Base-by-base conservation (phyloP, 805 yeast genomes). In the Candida nonsorbophila region DNA sequence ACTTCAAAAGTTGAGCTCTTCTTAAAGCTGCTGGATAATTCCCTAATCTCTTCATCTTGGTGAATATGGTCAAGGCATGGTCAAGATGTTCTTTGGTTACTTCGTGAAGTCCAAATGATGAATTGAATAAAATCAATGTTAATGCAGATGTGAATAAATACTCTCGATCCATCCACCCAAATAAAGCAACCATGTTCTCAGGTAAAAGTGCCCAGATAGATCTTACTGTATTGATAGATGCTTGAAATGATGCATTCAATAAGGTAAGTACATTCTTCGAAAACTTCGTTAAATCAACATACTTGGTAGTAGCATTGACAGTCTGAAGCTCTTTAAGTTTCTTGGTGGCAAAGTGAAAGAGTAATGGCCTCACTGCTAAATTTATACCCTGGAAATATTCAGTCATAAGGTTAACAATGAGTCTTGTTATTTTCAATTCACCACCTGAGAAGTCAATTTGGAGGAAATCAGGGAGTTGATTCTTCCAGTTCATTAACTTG, bases 91-190 rank as follows among this genome's bases (percentile, higher is more conserved):
- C 77, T 26, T 68, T 61, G 0, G 90, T 81, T 16, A 83, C 84
- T 15, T 80, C 84, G 47, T 82, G 85, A 5, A 82, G 80, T 6
- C 94, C 94, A 57, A 83, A 83, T 0, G 92, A 79, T 1, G 86
- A 79, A 49, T 79, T 83, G 51, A 81, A 82, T 23, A 83, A 59
- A 10, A 82, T 74, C 26, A 82, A 55, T 0, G 92, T 82, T 4
- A 84, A 81, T 3, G 88, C 77, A 0, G 88, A 74, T 0, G 87
- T 82, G 51, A 81, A 83, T 14, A 83, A 58, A 47, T 83, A 83
- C 45, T 83, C 94, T 43, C 94, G 65, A 48, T 83, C 94, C 90
- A 83, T 82, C 64, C 84, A 83, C 2, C 94, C 92, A 56, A 83
- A 83, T 24, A 82, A 53, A 1, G 94, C 90, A n/a, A 83, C 79